Conservation (phyloP, 2,329 filamentous ascomycete species). For the Immersiporthe knoxdaviesiana region DNA sequence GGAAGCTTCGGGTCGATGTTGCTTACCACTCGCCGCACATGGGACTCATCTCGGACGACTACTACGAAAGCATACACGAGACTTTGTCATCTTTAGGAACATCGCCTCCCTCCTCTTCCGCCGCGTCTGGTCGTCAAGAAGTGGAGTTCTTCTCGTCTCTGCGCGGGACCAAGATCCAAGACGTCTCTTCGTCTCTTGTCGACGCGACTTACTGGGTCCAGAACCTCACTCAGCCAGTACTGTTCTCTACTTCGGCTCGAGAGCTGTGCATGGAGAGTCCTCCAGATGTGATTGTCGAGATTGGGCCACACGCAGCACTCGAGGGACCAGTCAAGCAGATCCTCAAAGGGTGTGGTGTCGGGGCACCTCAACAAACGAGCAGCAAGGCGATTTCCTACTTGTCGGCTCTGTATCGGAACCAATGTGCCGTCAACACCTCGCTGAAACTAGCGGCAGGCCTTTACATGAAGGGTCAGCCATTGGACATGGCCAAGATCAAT, state of each 20-base stretch:
- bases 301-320: conserved; percentile 38
- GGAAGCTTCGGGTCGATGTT: conserved; percentile 38
- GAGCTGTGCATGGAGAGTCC: conserved; percentile 36
- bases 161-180: conserved; percentile 41
- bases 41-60: conserved; percentile 33
- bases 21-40: conserved; percentile 44
- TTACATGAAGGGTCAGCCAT: conserved; percentile 20
- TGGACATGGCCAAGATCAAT: conserved; percentile 16
- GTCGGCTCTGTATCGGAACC: conserved; percentile 33
- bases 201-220: conserved; percentile 49
- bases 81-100: background rate
- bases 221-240: conserved; percentile 46
- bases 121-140: conserved; percentile 28
- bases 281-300: conserved; percentile 35
- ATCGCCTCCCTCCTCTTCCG: conserved; percentile 29
- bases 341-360: conserved; percentile 30
- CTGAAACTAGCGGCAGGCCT: conserved; percentile 8
- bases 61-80: conserved; percentile 23
- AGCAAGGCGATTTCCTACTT: conserved; percentile 35
- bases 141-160: conserved; percentile 51
- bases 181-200: conserved; percentile 38
- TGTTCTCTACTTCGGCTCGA: conserved; percentile 42
- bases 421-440: conserved; percentile 31
- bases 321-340: conserved; percentile 37
- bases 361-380: conserved; percentile 24